Base-by-base conservation (phyloP, 2,329 filamentous ascomycete species). In the Elsinoe australis region DNA sequence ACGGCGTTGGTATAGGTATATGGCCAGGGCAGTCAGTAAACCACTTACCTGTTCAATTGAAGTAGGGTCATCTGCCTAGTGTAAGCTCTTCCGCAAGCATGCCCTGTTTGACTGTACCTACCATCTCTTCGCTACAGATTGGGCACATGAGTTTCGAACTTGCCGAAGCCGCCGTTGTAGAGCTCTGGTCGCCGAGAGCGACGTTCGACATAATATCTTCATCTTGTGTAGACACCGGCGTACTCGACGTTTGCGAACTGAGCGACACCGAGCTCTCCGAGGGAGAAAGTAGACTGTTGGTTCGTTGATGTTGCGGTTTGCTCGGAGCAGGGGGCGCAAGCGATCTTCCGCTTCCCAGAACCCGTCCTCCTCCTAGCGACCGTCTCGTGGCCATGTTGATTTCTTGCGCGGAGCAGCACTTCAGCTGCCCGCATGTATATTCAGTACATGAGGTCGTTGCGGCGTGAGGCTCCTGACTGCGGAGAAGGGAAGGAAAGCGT, bases 121-220 rank as follows among this genome's bases (percentile, higher is more conserved):
- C 88, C 92, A 98, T 98, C 67, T 95, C 89, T 69, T 96, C 94
- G 58, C 82, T 88, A 67, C 92, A 98, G 62, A 98, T 98, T n/a
- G 92, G 92, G 65, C 92, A 98, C 49, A 90, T 80, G 51, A 98
- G 79, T 64, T 78, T 78, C 55, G 78, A 78, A 56, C 76, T 78
- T 49, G 79, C 70, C 46, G 79, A 75, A 41, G 69, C 73, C 54
- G 75, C 74, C 52, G 71, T 74, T 46, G 75, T 72, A 14, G 74
- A 70, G 58, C 71, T 67, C 53, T 73, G 71, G 68, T 77, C 74
- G 33, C 78, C 77, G 44, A 92, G 69, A 48, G 84, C 88, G 58
- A 95, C 83, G 60, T 85, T 84, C 49, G 87, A 86, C 29, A 79
- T 78, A 47, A 95, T 76, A 61, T 95, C 88, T 61, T 90, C 87